A percentile compares a stretch with the other conserved stretches of the same genome.
These are phyloP conservation scores for Fusarium sp. DNA, from an alignment of 2,329 filamentous ascomycete genomes.

Conservation along the genomic window DNA sequence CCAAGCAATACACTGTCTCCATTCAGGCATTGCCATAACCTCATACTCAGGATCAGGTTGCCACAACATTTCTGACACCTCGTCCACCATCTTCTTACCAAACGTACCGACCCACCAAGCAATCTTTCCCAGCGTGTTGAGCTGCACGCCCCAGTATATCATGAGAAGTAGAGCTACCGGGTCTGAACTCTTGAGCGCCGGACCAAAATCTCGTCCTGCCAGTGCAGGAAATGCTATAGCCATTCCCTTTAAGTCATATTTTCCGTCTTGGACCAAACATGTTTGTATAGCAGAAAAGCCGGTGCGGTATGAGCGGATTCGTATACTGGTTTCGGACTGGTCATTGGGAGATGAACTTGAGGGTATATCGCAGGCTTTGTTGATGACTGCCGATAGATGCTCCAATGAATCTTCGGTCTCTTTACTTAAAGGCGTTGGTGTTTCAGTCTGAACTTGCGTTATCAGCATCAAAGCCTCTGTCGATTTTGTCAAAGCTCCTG, in stretches of 20 bases:
- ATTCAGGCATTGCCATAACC: slow-evolving; percentile 17
- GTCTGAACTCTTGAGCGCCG: slow-evolving; percentile 46
- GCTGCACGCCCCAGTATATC: slow-evolving; percentile 52
- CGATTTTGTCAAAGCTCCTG: slow-evolving; percentile 28
- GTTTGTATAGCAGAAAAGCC: slow-evolving; percentile 48
- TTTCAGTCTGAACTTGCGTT: slow-evolving; percentile 17
- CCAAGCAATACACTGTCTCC: slow-evolving; percentile 36
- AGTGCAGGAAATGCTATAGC: slow-evolving; percentile 47
- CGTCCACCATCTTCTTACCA: slow-evolving; percentile 37
- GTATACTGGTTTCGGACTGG: not conserved
- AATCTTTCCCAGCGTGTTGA: slow-evolving; percentile 40
- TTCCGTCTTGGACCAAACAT: slow-evolving; percentile 51
- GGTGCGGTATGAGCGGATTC: slow-evolving; percentile 20
- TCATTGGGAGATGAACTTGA: not conserved
- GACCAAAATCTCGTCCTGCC: slow-evolving; percentile 47
- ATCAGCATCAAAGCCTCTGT: slow-evolving; percentile 21
- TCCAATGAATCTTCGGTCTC: slow-evolving; percentile 22
- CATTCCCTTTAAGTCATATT: slow-evolving; percentile 47
- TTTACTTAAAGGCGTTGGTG: not conserved
- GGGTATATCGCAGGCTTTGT: slow-evolving; percentile 16
- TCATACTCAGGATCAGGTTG: not conserved
- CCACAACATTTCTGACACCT: slow-evolving; percentile 31
- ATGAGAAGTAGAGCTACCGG: slow-evolving; percentile 52
- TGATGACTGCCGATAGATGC: slow-evolving; percentile 16
- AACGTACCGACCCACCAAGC: slow-evolving; percentile 43